Percentiles rank a stretch among this genome's conserved stretches.
phyloP scores from a whole-genome alignment of 192 early-diverging fungal species.

The Gamsiella multidivaricata region DNA sequence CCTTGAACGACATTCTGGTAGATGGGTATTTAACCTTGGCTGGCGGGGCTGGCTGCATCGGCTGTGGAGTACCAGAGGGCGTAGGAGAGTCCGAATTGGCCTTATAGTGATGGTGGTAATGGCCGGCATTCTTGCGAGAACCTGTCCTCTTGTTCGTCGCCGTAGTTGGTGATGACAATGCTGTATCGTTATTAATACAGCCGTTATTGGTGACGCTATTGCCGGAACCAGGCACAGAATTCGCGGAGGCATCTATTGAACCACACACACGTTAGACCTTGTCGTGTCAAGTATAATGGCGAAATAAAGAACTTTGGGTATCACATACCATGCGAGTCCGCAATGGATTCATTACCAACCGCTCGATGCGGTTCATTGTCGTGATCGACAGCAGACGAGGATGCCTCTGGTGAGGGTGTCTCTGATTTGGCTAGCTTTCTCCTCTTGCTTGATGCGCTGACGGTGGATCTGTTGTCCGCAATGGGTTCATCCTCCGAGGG shows the following conservation, averaged over 20 bases:
- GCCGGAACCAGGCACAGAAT: not conserved
- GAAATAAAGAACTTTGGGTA: no score
- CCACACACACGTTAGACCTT: no score
- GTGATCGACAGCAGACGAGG: not conserved
- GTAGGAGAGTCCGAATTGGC: conserved; percentile 1
- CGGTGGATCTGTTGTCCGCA: not conserved
- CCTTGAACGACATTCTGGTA: conserved; percentile 61
- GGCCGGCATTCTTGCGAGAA: not conserved
- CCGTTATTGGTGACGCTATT: not conserved
- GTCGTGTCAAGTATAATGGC: no score
- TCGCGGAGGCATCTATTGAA: not conserved
- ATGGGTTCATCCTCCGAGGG: conserved; percentile 7
- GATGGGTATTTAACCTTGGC: conserved; percentile 66
- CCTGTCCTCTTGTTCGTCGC: conserved; percentile 9
- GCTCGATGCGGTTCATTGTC: not conserved
- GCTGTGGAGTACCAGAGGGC: conserved; percentile 34
- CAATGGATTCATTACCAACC: not conserved
- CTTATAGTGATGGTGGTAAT: no score
- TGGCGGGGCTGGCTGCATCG: conserved; percentile 47
- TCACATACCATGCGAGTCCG: not conserved
- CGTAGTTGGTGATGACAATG: not conserved
- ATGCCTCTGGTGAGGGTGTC: not conserved
- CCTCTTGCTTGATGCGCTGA: conserved; percentile 10
- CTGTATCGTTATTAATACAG: not conserved
- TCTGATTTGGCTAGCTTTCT: conserved; percentile 11